phyloP scores from a whole-genome alignment of 495 filamentous ascomycete genomes.

The Parmelia sp. region DNA sequence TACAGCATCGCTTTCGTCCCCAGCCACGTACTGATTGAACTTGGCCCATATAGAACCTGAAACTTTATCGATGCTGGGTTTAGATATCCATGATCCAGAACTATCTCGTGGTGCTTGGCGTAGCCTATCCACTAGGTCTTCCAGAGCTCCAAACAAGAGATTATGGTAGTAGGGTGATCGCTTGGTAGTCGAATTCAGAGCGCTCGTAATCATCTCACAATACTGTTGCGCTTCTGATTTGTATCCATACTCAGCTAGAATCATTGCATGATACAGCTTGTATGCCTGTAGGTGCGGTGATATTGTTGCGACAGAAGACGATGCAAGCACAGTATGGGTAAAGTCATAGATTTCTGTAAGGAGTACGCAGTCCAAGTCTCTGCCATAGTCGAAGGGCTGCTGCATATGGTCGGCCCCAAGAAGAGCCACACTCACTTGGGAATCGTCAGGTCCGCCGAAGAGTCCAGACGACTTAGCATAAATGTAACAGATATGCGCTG shows the following conservation, averaged over 20 bases:
- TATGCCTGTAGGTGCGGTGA: conserved; percentile 80
- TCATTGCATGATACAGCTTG: conserved; percentile 79
- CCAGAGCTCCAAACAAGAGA: conserved; percentile 63
- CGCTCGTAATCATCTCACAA: conserved; percentile 74
- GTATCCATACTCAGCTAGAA: conserved; percentile 75
- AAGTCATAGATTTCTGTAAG: conserved; percentile 93
- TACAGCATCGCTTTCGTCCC: conserved; percentile 67
- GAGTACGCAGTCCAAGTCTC: conserved; percentile 75
- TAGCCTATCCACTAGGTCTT: conserved; percentile 76
- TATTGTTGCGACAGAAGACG: conserved; percentile 46
- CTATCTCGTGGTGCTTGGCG: conserved; percentile 74
- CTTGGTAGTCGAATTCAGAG: conserved; percentile 75
- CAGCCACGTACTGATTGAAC: conserved; percentile 91
- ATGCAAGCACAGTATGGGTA: conserved; percentile 59
- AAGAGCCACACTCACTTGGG: conserved; percentile 68
- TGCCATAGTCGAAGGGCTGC: conserved; percentile 57
- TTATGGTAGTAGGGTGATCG: conserved; percentile 78
- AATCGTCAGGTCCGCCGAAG: conserved; percentile 80
- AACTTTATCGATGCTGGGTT: conserved; percentile 90
- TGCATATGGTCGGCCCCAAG: conserved; percentile 73
- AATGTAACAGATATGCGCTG: conserved; percentile 83
- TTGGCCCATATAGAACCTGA: conserved; percentile 79
- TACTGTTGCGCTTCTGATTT: conserved; percentile 82
- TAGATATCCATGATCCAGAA: conserved; percentile 73
- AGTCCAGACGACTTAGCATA: conserved; percentile 47